Percentiles rank a stretch among this genome's conserved stretches.
Evolutionary conservation across 1,139 yeast genomes (phyloP).

Genomic region (Suhomyces choctaworum): DNA sequence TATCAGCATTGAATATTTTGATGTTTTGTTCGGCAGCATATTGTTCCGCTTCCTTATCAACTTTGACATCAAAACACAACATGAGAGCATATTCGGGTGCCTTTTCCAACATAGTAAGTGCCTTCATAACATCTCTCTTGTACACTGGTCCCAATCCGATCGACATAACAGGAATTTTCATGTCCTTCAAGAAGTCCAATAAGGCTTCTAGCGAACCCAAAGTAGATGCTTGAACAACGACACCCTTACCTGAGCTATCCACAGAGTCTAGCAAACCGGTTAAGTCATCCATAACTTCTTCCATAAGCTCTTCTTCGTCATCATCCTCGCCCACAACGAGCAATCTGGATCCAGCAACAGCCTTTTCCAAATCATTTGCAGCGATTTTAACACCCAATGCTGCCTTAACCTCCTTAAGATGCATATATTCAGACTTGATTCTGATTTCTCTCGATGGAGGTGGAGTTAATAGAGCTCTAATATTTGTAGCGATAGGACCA

Average conservation of each 20-base stretch:
- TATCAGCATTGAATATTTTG: constrained; percentile 91
- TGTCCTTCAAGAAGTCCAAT: constrained; percentile 92
- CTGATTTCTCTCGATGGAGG: constrained; percentile 97
- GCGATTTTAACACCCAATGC: constrained; percentile 99
- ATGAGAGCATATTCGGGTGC: constrained; percentile 95
- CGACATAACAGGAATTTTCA: constrained; percentile 99
- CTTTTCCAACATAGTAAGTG: constrained; percentile 92
- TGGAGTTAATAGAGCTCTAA: constrained; percentile 94
- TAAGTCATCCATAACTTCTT: constrained; percentile 97
- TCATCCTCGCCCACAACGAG: constrained; percentile 96
- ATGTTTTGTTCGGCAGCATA: constrained; percentile 93
- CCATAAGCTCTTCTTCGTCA: constrained; percentile 96
- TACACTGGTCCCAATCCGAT: constrained; percentile 97
- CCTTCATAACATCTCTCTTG: constrained; percentile 98
- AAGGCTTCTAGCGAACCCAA: constrained; percentile 97
- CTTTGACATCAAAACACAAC: constrained; percentile 96
- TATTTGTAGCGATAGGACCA: constrained; percentile 98
- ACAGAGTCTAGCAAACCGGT: constrained; percentile 94
- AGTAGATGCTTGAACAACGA: constrained; percentile 97
- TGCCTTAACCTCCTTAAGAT: constrained; percentile 96
- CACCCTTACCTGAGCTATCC: constrained; percentile 93
- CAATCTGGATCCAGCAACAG: constrained; percentile 97
- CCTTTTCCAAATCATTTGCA: constrained; percentile 95
- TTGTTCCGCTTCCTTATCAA: constrained; percentile 97
- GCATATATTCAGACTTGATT: constrained; percentile 90